These are phyloP conservation scores for Suillus tomentosus DNA, from an alignment of 768 basidiomycete genomes.

Conservation along the genomic window DNA sequence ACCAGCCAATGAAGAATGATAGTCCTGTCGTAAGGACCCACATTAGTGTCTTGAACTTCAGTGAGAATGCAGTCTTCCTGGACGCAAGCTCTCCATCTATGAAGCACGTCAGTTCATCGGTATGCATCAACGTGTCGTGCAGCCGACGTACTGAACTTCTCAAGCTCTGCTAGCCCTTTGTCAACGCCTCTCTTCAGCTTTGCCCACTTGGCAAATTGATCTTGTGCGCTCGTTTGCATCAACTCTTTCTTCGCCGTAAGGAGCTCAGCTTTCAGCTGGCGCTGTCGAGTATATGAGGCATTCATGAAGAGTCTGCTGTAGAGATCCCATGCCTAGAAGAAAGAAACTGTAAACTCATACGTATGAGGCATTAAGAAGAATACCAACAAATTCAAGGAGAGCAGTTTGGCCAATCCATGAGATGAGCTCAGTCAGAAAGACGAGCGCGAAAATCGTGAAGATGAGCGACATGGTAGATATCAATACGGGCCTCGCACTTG, in stretches of 20 bases:
- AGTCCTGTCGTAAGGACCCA: slow-evolving; percentile 89
- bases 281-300: slow-evolving; percentile 56
- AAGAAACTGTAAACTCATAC: slow-evolving; percentile 9
- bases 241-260: slow-evolving; percentile 83
- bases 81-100: slow-evolving; percentile 69
- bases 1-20: slow-evolving; percentile 86
- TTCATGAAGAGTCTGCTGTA: slow-evolving; percentile 70
- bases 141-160: slow-evolving; percentile 78
- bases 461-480: slow-evolving; percentile 67
- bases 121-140: not conserved
- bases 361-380: slow-evolving; percentile 9
- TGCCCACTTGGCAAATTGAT: slow-evolving; percentile 99
- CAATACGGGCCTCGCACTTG: not conserved
- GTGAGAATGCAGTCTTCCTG: slow-evolving; percentile 59
- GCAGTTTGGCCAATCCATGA: slow-evolving; percentile 89
- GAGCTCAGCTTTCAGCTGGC: slow-evolving; percentile 76
- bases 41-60: slow-evolving; percentile 71
- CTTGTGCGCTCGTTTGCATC: slow-evolving; percentile 88
- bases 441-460: slow-evolving; percentile 77
- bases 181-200: slow-evolving; percentile 88
- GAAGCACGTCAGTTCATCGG: slow-evolving; percentile 10
- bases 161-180: slow-evolving; percentile 87
- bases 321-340: slow-evolving; percentile 65
- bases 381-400: slow-evolving; percentile 75
- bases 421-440: slow-evolving; percentile 81